Evolutionary conservation across 2,329 filamentous ascomycete genomes (phyloP).

Genomic region (Cladophialophora bantiana): DNA sequence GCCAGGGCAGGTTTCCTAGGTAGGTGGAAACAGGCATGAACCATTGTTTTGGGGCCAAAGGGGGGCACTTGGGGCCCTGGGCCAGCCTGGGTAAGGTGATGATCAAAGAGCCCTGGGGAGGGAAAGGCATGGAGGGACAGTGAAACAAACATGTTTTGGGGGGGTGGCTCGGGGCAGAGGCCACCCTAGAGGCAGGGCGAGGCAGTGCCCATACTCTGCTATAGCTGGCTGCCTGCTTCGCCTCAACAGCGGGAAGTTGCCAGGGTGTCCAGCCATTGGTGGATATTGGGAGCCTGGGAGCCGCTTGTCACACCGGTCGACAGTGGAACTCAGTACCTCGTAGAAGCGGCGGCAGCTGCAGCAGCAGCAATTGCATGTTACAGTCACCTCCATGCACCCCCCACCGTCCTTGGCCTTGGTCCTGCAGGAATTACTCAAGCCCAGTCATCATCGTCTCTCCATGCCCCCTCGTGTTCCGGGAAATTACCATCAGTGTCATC

Average conservation of each 20-base stretch:
- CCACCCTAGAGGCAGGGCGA: not conserved
- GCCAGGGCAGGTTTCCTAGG: not conserved
- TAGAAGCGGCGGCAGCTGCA: not conserved
- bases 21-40: conserved; percentile 15
- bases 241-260: conserved; percentile 7
- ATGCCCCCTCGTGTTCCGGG: not conserved
- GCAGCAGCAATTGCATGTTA: conserved; percentile 3
- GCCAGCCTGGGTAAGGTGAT: not conserved
- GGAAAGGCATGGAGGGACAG: not conserved
- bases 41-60: conserved; percentile 23
- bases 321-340: no score
- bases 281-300: conserved; percentile 2
- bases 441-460: not conserved
- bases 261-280: conserved; percentile 4
- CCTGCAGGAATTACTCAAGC: not conserved
- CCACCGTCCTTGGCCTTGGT: no score
- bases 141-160: conserved; percentile 15
- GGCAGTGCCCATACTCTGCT: conserved; percentile 10
- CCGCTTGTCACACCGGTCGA: conserved; percentile 6
- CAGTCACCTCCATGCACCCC: conserved; percentile 9
- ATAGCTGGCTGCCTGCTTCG: conserved; percentile 13
- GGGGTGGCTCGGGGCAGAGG: not conserved
- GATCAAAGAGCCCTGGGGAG: conserved; percentile 12
- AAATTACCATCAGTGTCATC: conserved; percentile 2
- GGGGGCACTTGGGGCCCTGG: not conserved